Percentiles rank a stretch among this genome's conserved stretches.
Evolutionary conservation across 2,329 filamentous ascomycete genomes (phyloP).

Genomic region (Penicillium sp.): DNA sequence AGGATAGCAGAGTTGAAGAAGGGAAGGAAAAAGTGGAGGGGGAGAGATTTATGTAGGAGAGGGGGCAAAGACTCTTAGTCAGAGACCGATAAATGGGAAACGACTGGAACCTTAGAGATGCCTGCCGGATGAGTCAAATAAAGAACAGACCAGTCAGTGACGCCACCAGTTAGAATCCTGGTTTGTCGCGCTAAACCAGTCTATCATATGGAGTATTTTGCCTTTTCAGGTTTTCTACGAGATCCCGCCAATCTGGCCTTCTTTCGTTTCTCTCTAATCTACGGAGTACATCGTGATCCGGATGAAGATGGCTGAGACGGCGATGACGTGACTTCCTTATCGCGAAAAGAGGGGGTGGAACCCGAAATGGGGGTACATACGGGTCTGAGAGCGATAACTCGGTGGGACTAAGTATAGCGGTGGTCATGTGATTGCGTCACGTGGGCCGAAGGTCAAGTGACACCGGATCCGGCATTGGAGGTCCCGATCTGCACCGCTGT

Average conservation of each 20-base stretch:
- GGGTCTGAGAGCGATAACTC: neutral
- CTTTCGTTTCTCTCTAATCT: neutral
- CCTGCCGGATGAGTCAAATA: conserved; percentile 27
- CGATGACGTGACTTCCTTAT: conserved; percentile 26
- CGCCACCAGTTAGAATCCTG: conserved; percentile 11
- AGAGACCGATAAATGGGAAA: conserved; percentile 24
- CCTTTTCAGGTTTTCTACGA: neutral
- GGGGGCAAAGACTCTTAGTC: conserved; percentile 20
- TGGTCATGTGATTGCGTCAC: neutral
- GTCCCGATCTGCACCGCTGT: neutral
- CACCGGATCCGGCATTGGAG: conserved; percentile 2
- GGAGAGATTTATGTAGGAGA: conserved; percentile 23
- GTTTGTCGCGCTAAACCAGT: neutral
- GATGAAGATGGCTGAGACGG: neutral
- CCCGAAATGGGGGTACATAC: conserved; percentile 5
- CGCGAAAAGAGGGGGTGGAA: conserved; percentile 27
- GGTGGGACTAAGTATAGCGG: neutral
- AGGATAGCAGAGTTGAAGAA: conserved; percentile 14
- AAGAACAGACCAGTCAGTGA: conserved; percentile 13
- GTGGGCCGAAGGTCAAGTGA: conserved; percentile 1
- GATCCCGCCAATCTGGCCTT: neutral
- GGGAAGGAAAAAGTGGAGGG: conserved; percentile 19
- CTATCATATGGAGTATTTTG: neutral
- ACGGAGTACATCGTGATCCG: neutral
- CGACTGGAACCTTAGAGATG: conserved; percentile 16